These are phyloP conservation scores for Venturia pyrina DNA, from an alignment of 2,329 filamentous ascomycete genomes.

Conservation along the genomic window DNA sequence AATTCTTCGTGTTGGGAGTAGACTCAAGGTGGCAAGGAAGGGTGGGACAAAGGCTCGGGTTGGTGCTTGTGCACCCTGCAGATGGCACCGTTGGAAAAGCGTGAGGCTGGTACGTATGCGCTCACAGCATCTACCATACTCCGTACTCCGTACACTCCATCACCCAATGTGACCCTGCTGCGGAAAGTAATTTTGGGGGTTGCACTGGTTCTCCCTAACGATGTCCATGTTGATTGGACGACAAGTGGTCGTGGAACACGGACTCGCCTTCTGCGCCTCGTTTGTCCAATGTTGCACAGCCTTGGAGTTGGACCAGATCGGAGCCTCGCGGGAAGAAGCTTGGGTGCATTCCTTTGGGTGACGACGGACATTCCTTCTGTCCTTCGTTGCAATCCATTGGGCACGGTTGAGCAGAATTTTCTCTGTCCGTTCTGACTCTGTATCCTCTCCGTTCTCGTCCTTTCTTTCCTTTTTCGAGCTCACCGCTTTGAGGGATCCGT, in stretches of 20 bases:
- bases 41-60: neutral
- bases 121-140: neutral
- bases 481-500: neutral
- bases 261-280: neutral
- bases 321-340: neutral
- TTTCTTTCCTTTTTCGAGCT: neutral
- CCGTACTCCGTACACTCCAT: too few relatives aligned
- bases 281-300: neutral
- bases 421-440: neutral
- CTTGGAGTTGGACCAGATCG: neutral
- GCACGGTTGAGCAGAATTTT: neutral
- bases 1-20: neutral
- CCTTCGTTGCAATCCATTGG: neutral
- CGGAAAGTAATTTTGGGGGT: neutral
- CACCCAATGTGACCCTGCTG: neutral
- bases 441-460: neutral
- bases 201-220: neutral
- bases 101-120: neutral
- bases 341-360: neutral
- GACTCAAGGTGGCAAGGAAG: neutral
- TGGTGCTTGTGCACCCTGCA: neutral
- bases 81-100: neutral
- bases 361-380: neutral
- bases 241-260: neutral
- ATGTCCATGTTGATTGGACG: neutral